Percentiles rank a stretch among this genome's conserved stretches.
Conservation (phyloP, 352 stramenopile genomes). For the Pythium periplocum region DNA sequence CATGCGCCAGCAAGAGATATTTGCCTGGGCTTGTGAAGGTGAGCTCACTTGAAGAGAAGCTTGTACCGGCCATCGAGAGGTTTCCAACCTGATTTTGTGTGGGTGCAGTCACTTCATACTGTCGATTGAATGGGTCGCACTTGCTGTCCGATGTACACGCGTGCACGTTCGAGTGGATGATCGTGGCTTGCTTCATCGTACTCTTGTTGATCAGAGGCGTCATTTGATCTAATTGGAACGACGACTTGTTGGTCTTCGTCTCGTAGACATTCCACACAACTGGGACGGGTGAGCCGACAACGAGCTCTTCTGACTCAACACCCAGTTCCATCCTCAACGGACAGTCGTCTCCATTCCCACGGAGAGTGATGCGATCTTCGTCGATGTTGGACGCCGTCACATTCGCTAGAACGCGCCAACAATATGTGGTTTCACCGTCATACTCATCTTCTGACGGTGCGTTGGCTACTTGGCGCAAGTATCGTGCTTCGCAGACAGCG, state of each 20-base stretch:
- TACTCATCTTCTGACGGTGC: conserved; percentile 1
- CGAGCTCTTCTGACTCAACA: background rate
- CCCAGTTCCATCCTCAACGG: conserved; percentile 15
- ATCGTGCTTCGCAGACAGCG: too few relatives aligned
- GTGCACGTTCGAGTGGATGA: conserved; percentile 22
- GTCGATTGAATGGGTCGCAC: conserved; percentile 20
- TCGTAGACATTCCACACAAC: conserved; percentile 20
- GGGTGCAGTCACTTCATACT: conserved; percentile 12
- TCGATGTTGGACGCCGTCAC: conserved; percentile 12
- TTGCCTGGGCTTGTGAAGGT: conserved; percentile 18
- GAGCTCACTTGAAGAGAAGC: conserved; percentile 18
- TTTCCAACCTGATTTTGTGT: conserved; percentile 22
- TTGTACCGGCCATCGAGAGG: conserved; percentile 6
- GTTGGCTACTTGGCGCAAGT: too few relatives aligned
- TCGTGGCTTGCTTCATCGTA: conserved; percentile 12
- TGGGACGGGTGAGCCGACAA: conserved; percentile 7
- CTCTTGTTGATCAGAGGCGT: conserved; percentile 9
- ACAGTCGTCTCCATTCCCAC: conserved; percentile 13
- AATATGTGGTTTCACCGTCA: conserved; percentile 32
- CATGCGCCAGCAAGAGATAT: conserved; percentile 28
- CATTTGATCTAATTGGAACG: conserved; percentile 10
- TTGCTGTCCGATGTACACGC: conserved; percentile 9
- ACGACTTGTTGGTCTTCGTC: background rate
- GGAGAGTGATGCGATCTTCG: conserved; percentile 10
- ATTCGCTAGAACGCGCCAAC: conserved; percentile 21